Base-by-base conservation (phyloP, 108 stramenopile species). In the Cyclotella distinguenda region DNA sequence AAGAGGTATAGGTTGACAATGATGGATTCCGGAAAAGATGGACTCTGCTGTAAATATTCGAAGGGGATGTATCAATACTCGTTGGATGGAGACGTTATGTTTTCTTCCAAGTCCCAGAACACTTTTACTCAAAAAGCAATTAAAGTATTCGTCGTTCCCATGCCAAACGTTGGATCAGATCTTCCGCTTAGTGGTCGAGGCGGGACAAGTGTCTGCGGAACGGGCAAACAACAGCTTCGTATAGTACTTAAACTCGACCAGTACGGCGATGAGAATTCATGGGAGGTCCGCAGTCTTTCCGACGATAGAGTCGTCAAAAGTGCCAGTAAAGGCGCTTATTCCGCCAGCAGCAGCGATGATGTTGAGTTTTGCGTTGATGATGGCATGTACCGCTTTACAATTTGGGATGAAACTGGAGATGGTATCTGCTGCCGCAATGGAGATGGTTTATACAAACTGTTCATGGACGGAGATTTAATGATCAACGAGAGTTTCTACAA, bases 401-500 rank as follows among this genome's bases (percentile, higher is more conserved):
- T 78, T 16, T 53, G 26, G 8, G 77, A 78, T 48, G 72, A 33
- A 27, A 34, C 67, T 1, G 77, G 77, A 0, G 72, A 78, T 47
- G 77, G 77, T 1, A 78, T 78, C 13, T 76, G 74, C 44, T 76
- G 74, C 32, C 1, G 13, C 1, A 34, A 70, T 33, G 72, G 72
- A 19, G n/a, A 68, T 21, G 77, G 77, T 0, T 44, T 26, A 7
- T 78, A 78, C 39, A 54, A 68, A 31, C 48, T 78, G 13, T 73
- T 32, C 40, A 59, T 68, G 39, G 75, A 77, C 43, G 67, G 60
- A 15, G 62, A 77, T 6, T 32, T 77, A 26, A 77, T 68, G 54
- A 63, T 77, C 2, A 44, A 77, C 35, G 75, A 60, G 42, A 28
- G 11, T 11, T 52, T 45, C 35, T 77, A 58, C 45, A 56, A 33